Evolutionary conservation across 2,329 filamentous ascomycete genomes (phyloP).

Genomic region (Fusarium caatingaense): DNA sequence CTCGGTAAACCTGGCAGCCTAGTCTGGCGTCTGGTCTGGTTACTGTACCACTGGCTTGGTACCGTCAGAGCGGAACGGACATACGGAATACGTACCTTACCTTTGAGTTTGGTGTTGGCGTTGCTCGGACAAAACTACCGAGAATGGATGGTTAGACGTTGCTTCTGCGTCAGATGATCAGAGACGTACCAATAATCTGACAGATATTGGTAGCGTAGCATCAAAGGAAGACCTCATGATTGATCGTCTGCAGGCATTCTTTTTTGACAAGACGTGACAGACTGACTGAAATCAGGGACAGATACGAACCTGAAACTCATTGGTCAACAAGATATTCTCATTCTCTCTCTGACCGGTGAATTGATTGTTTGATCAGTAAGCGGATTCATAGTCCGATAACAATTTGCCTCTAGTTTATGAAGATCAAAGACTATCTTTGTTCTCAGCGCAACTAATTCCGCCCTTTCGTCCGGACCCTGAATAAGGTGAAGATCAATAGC

Average conservation of each 20-base stretch:
- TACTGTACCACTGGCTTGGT: conserved; percentile 24
- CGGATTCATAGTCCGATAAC: background rate
- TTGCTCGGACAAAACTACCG: conserved; percentile 40
- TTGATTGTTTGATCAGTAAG: conserved; percentile 4
- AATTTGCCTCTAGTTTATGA: conserved; percentile 21
- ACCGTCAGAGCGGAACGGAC: conserved; percentile 42
- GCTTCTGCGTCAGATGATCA: conserved; percentile 38
- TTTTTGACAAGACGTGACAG: background rate
- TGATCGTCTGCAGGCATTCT: conserved; percentile 41
- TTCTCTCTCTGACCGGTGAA: background rate
- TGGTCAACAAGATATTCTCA: background rate
- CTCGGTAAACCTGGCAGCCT: conserved; percentile 28
- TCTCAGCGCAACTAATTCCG: conserved; percentile 5
- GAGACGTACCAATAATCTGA: conserved; percentile 7
- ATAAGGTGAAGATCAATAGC: conserved; percentile 23
- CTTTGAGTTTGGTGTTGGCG: background rate
- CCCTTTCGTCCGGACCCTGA: background rate
- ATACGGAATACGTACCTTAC: conserved; percentile 8
- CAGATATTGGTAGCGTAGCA: conserved; percentile 29
- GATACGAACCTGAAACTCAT: conserved; percentile 2
- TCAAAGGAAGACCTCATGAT: conserved; percentile 24
- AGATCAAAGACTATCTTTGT: background rate
- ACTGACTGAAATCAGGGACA: background rate
- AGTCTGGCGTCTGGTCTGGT: background rate
- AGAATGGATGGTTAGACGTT: conserved; percentile 26